Percentiles rank a stretch among this genome's conserved stretches.
These are phyloP conservation scores for Lagenidium sp. DNA, from an alignment of 352 stramenopile species.

Conservation along the genomic window DNA sequence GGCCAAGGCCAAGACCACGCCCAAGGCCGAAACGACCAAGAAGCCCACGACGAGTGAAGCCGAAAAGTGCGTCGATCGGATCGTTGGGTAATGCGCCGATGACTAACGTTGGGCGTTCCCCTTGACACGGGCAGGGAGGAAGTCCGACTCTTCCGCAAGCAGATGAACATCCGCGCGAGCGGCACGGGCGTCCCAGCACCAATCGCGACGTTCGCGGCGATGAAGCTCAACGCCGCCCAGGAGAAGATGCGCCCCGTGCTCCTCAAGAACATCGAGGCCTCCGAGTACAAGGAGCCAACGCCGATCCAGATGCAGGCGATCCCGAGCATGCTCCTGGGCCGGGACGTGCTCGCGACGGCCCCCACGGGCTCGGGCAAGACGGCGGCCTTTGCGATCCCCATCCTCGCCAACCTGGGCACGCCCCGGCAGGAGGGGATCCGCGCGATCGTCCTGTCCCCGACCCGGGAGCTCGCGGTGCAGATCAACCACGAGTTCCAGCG, in stretches of 20 bases:
- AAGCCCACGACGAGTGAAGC: conserved; percentile 10
- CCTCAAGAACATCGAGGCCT: conserved; percentile 77
- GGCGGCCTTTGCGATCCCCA: conserved; percentile 96
- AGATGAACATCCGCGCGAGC: conserved; percentile 75
- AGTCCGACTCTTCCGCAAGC: conserved; percentile 53
- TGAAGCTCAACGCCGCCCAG: conserved; percentile 37
- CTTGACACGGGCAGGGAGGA: conserved; percentile 46
- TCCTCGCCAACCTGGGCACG: conserved; percentile 68
- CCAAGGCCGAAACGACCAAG: conserved; percentile 15
- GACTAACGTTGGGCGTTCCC: no score
- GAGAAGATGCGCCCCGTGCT: conserved; percentile 52
- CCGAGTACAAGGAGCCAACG: conserved; percentile 98
- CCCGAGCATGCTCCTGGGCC: conserved; percentile 76
- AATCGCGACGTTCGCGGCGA: conserved; percentile 66
- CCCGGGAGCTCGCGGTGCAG: conserved; percentile 96
- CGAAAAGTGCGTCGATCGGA: conserved; percentile 20
- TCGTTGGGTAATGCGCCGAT: no score
- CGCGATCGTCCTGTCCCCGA: conserved; percentile 94
- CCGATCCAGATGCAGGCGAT: conserved; percentile 98
- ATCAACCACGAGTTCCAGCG: conserved; percentile 94
- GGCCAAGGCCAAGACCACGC: neutral
- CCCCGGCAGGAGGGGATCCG: conserved; percentile 75
- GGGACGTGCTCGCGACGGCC: conserved; percentile 94
- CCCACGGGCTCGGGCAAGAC: conserved; percentile 98
- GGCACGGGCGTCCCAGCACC: conserved; percentile 53